Percentiles rank a stretch among this genome's conserved stretches.
phyloP scores from a whole-genome alignment of 164 flowering plant species.

The Platanus orientalis region DNA sequence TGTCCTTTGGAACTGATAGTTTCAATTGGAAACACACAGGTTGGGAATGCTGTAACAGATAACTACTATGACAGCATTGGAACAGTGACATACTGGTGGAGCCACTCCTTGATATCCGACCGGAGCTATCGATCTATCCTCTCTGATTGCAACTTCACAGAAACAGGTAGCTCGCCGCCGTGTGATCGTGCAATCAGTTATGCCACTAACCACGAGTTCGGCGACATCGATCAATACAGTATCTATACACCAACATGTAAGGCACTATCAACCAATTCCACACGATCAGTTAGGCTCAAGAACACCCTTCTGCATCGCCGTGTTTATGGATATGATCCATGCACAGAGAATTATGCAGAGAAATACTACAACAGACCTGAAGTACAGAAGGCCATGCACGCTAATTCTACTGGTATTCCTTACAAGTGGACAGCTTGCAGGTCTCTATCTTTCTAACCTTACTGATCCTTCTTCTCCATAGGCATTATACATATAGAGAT shows the following conservation, averaged over 20 bases:
- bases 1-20: neutral
- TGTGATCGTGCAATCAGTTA: slow-evolving; percentile 45
- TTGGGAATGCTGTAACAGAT: slow-evolving; percentile 80
- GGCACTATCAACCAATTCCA: slow-evolving; percentile 7
- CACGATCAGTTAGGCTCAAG: slow-evolving; percentile 31
- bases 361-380: slow-evolving; percentile 67
- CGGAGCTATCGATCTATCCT: slow-evolving; percentile 53
- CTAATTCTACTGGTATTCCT: slow-evolving; percentile 58
- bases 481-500: neutral
- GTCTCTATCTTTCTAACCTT: slow-evolving; percentile 26
- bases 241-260: slow-evolving; percentile 68
- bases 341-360: slow-evolving; percentile 76
- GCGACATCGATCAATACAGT: slow-evolving; percentile 81
- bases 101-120: slow-evolving; percentile 78
- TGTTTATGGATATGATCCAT: slow-evolving; percentile 73
- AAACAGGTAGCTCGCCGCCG: slow-evolving; percentile 17
- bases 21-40: slow-evolving; percentile 33
- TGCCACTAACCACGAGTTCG: slow-evolving; percentile 66
- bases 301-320: slow-evolving; percentile 47
- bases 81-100: slow-evolving; percentile 78
- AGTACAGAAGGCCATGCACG: slow-evolving; percentile 84
- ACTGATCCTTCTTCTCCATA: neutral
- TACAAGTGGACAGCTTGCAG: slow-evolving; percentile 94
- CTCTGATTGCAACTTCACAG: slow-evolving; percentile 48
- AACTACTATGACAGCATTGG: slow-evolving; percentile 64